These are phyloP conservation scores for Umbilicus rupestris DNA, from an alignment of 164 flowering plant species.

Conservation along the genomic window DNA sequence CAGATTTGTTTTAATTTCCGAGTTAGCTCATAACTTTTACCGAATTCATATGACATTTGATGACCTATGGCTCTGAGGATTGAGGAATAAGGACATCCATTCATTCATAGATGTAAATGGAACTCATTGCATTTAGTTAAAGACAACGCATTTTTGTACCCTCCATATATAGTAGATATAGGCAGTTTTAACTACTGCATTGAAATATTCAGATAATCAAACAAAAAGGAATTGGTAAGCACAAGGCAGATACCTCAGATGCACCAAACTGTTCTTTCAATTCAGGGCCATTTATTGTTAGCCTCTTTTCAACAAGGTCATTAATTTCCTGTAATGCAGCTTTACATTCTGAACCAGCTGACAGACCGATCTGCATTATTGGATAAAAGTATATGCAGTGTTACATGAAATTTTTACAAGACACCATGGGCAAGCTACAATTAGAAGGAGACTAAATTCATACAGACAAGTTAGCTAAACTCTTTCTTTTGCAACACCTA, in stretches of 20 bases:
- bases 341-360: constrained; percentile 96
- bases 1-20: no score
- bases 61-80: no score
- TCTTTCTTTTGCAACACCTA: neutral
- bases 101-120: no score
- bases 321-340: constrained; percentile 75
- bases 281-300: constrained; percentile 37
- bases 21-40: no score
- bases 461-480: no score
- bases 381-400: neutral
- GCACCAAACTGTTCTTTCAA: constrained; percentile 70
- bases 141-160: no score
- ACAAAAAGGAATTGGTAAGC: neutral
- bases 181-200: neutral
- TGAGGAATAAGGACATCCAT: no score
- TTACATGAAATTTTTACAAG: neutral
- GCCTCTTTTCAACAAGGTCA: constrained; percentile 58
- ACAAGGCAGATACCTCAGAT: constrained; percentile 43
- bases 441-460: no score
- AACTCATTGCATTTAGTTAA: no score
- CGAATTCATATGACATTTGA: no score
- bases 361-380: constrained; percentile 65
- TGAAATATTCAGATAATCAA: neutral
- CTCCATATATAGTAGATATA: no score
- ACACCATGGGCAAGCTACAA: no score